Base-by-base conservation (phyloP, 1,284 basidiomycete genomes). In the Ustilago shanxiensis region DNA sequence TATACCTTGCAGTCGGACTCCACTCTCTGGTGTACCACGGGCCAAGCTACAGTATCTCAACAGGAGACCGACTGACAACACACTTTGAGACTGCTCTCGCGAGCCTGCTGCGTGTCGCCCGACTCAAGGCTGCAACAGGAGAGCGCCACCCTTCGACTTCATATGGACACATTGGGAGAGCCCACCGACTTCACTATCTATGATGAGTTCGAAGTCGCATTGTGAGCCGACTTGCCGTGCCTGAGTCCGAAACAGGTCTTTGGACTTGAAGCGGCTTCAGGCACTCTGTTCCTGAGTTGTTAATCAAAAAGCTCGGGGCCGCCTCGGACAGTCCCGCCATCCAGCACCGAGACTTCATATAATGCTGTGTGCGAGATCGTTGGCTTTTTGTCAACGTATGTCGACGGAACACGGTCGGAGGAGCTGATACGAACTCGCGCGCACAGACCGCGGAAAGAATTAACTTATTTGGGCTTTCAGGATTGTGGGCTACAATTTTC, bases 371-470 rank as follows among this genome's bases (percentile, higher is more conserved):
- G n/a, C n/a, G 31, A 37, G 54, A 45, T 45, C 24, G 26, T 57
- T 39, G 44, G 44, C 22, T 11, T 11, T n/a, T 24, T 35, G 55
- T 41, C 18, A 47, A 57, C 55, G 55, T 29, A 7, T 57, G 55
- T 47, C 44, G 55, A 57, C 55, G 26, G 24, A 9, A n/a, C 3
- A 26, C 13, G 20, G 14, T 26, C 13, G 7, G 20, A 5, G 31
- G 31, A 33, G 31, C 20, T 26, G 31, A 8, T n/a, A 18, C 29
- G 49, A 52, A 33, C 16, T 20, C n/a, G 57, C 29, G 45, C 29
- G 57, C 47, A 50, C 57, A 59, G 57, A 47, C 57, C 57, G 31
- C 39, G 11, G 57, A 11, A 33, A 33, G 6, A 33, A 31, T 49
- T 33, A 22, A n/a, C n/a, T 20, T 50, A 49, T 33, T 29, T 44